Percentiles rank a stretch among this genome's conserved stretches.
phyloP scores from a whole-genome alignment of 345 rosid genomes.

The Hypericum perforatum region DNA sequence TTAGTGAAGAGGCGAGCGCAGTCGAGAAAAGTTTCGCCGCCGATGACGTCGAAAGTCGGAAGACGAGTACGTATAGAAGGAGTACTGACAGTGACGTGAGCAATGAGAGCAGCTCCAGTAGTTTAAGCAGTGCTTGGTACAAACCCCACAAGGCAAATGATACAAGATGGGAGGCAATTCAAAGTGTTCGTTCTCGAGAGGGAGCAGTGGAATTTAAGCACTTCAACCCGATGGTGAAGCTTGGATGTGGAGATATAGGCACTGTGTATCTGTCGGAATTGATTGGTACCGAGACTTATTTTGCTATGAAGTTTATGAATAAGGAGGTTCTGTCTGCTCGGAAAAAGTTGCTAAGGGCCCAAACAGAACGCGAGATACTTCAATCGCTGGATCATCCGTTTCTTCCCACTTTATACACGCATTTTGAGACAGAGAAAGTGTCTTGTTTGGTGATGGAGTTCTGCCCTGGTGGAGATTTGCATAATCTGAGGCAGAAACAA shows the following conservation, averaged over 20 bases:
- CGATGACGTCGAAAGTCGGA: conserved; percentile 53
- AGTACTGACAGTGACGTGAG: conserved; percentile 83
- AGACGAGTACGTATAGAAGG: conserved; percentile 7
- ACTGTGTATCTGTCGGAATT: conserved; percentile 32
- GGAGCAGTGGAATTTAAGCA: conserved; percentile 47
- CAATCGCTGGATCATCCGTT: conserved; percentile 19
- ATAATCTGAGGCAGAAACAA: conserved; percentile 72
- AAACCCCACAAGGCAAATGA: conserved; percentile 92
- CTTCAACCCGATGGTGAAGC: conserved; percentile 44
- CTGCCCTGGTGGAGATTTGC: conserved; percentile 69
- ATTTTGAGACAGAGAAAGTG: conserved; percentile 49
- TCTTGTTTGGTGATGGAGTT: not conserved
- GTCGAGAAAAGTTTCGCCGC: conserved; percentile 42
- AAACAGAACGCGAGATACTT: not conserved
- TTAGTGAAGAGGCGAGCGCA: conserved; percentile 52
- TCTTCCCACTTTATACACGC: conserved; percentile 72
- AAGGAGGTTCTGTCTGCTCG: not conserved
- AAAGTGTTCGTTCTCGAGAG: conserved; percentile 37
- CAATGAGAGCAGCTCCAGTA: conserved; percentile 86
- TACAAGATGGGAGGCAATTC: conserved; percentile 80
- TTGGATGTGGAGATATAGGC: conserved; percentile 91
- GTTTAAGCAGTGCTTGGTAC: conserved; percentile 46
- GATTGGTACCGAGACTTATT: not conserved
- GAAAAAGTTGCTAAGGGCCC: not conserved
- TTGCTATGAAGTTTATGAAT: not conserved